Evolutionary conservation across 768 basidiomycete genomes (phyloP).

Genomic region (Hypholoma sublateritium): DNA sequence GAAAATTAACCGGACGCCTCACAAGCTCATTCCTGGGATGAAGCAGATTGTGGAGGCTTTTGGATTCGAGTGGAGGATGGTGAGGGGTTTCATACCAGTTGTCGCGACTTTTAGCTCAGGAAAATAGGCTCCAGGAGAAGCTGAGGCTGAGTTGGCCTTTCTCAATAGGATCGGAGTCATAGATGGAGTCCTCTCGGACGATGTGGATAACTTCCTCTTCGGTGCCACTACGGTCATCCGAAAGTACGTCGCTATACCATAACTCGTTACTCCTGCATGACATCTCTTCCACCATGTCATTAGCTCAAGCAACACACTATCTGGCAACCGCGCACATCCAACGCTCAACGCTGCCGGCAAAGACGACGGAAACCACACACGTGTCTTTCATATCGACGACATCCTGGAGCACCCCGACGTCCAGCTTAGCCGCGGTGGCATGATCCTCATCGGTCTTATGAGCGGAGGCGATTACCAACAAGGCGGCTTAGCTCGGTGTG

Average conservation of each 20-base stretch:
- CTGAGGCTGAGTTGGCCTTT: constrained; percentile 91
- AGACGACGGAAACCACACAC: constrained; percentile 72
- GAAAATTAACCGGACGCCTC: constrained; percentile 57
- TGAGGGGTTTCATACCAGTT: constrained; percentile 25
- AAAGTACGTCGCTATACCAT: constrained; percentile 56
- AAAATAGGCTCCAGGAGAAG: constrained; percentile 84
- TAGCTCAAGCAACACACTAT: constrained; percentile 71
- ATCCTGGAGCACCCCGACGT: constrained; percentile 42
- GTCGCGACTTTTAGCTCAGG: constrained; percentile 21
- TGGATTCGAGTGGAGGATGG: constrained; percentile 76
- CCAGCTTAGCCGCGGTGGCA: constrained; percentile 62
- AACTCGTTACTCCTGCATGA: not conserved
- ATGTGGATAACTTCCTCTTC: constrained; percentile 91
- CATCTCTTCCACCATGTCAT: constrained; percentile 3
- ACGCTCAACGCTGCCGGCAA: constrained; percentile 64
- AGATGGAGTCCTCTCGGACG: constrained; percentile 89
- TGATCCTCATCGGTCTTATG: constrained; percentile 81
- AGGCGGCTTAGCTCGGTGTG: constrained; percentile 67
- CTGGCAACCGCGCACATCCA: constrained; percentile 67
- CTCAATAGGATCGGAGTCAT: constrained; percentile 80
- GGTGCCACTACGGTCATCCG: constrained; percentile 82
- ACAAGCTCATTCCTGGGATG: constrained; percentile 74
- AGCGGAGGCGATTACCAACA: constrained; percentile 91
- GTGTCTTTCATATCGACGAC: constrained; percentile 40
- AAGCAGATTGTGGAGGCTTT: constrained; percentile 77